phyloP scores from a whole-genome alignment of 768 basidiomycete genomes.

The Filobasidium floriforme region DNA sequence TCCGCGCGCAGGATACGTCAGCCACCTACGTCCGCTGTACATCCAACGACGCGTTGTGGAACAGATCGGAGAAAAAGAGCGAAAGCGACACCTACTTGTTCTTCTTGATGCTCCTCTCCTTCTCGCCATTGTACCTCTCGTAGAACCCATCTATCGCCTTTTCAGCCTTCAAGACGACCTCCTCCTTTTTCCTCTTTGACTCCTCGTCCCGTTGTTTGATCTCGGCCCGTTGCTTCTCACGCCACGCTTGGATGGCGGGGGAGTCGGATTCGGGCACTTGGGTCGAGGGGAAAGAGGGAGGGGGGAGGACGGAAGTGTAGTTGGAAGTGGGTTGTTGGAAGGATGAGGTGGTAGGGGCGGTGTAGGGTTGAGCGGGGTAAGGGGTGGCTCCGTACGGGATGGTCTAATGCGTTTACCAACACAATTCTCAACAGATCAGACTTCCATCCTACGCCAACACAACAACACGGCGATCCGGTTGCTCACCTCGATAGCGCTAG shows the following conservation, averaged over 20 bases:
- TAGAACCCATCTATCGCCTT: conserved; percentile 45
- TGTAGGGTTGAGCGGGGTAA: conserved; percentile 32
- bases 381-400: conserved; percentile 41
- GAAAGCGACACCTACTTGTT: conserved; percentile 67
- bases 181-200: conserved; percentile 67
- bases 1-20: background rate
- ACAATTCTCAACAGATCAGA: no score
- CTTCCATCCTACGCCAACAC: no score
- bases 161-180: conserved; percentile 68
- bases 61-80: no score
- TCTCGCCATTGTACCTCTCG: conserved; percentile 61
- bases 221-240: conserved; percentile 73
- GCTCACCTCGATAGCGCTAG: conserved; percentile 32
- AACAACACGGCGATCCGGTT: no score
- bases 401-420: no score
- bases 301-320: conserved; percentile 37
- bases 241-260: conserved; percentile 64
- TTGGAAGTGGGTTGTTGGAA: background rate
- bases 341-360: conserved; percentile 25
- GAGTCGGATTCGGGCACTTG: conserved; percentile 34
- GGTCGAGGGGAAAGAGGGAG: conserved; percentile 32
- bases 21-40: no score
- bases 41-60: no score
- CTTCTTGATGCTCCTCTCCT: conserved; percentile 80
- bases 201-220: conserved; percentile 75